Conservation (phyloP, 2,329 filamentous ascomycete genomes). For the Pseudogymnoascus sp. region DNA sequence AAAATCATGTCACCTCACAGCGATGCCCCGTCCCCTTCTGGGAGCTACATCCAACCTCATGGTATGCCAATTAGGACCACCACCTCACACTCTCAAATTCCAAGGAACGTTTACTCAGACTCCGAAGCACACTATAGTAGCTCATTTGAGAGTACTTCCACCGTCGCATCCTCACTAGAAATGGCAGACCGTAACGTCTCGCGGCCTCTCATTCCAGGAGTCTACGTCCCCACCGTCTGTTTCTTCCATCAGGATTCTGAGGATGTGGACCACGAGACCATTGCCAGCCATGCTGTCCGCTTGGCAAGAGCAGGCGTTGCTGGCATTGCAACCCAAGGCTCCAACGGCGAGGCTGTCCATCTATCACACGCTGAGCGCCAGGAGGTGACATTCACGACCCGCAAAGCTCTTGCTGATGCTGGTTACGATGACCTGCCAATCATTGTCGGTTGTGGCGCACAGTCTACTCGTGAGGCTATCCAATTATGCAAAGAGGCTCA, state of each 20-base stretch:
- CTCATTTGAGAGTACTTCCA: constrained; percentile 28
- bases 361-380: constrained; percentile 53
- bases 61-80: constrained; percentile 2
- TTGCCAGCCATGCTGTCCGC: constrained; percentile 37
- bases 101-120: constrained; percentile 25
- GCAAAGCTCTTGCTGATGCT: constrained; percentile 49
- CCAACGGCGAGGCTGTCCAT: constrained; percentile 58
- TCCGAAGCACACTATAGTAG: constrained; percentile 24
- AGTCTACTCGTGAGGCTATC: constrained; percentile 58
- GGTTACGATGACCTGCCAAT: constrained; percentile 51
- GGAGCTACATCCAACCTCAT: constrained; percentile 33
- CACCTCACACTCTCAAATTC: neutral
- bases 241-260: constrained; percentile 61
- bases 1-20: constrained; percentile 38
- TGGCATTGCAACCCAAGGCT: constrained; percentile 52
- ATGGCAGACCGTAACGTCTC: constrained; percentile 24
- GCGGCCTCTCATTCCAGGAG: constrained; percentile 40
- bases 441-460: constrained; percentile 58
- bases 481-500: constrained; percentile 55
- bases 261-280: constrained; percentile 55
- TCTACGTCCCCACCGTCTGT: constrained; percentile 67
- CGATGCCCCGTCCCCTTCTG: constrained; percentile 38
- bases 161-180: constrained; percentile 33
- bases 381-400: constrained; percentile 49
- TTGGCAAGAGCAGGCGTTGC: constrained; percentile 49